phyloP scores from a whole-genome alignment of 306 rosid genomes.

The Lathyrus sativus region DNA sequence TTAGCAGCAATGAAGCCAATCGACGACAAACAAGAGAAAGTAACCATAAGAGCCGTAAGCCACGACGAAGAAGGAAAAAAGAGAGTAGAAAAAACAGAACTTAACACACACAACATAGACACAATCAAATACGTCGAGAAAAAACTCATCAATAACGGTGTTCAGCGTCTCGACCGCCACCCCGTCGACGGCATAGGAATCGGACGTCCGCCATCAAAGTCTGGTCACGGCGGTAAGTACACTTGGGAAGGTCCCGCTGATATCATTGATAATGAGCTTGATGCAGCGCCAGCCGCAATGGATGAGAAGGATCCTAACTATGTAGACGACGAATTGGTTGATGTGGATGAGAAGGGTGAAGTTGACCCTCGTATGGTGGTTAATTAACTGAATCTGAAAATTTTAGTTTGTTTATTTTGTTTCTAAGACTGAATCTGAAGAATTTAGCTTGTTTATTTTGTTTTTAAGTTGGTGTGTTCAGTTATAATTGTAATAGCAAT shows the following conservation, averaged over 20 bases:
- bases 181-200: constrained; percentile 56
- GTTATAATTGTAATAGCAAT: not conserved
- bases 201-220: constrained; percentile 56
- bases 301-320: constrained; percentile 82
- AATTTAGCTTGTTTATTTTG: not conserved
- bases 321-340: constrained; percentile 53
- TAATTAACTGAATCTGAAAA: not conserved
- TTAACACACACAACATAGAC: constrained; percentile 59
- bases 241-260: constrained; percentile 85
- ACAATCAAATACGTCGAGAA: constrained; percentile 62
- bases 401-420: not conserved
- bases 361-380: constrained; percentile 58
- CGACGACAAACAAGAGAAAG: constrained; percentile 54
- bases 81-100: constrained; percentile 57
- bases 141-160: constrained; percentile 70
- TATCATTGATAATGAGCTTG: constrained; percentile 42
- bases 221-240: constrained; percentile 81
- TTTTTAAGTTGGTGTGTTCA: too few relatives aligned
- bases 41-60: constrained; percentile 59
- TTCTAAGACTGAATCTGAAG: too few relatives aligned
- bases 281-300: constrained; percentile 62
- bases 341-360: constrained; percentile 32
- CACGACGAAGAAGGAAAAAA: constrained; percentile 70
- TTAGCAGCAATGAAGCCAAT: constrained; percentile 51
- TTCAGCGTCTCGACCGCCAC: constrained; percentile 72